A percentile compares a stretch with the other conserved stretches of the same genome.
Conservation (phyloP, 139 green algal genomes). For the Yamagishiella unicocca region DNA sequence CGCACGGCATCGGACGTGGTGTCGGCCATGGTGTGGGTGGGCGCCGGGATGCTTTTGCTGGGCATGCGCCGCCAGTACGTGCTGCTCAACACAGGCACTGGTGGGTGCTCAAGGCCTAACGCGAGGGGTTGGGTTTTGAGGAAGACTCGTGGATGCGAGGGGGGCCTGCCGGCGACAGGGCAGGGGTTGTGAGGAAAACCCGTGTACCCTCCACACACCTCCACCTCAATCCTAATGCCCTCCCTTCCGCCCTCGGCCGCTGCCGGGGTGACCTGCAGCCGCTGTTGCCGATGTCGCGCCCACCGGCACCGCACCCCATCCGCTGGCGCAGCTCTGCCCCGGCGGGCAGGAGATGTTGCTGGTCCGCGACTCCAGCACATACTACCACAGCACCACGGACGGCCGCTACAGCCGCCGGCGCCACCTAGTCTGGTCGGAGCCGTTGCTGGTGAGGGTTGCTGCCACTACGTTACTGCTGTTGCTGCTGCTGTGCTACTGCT, state of each 20-base stretch:
- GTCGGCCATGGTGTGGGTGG: slow-evolving; percentile 14
- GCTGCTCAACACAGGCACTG: slow-evolving; percentile 18
- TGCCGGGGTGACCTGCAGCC: background rate
- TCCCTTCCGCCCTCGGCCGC: background rate
- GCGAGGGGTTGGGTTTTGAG: no score
- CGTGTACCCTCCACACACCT: no score
- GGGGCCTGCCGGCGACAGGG: no score
- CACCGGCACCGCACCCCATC: slow-evolving; percentile 18
- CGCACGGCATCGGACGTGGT: background rate
- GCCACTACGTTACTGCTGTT: no score
- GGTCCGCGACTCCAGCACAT: slow-evolving; percentile 16
- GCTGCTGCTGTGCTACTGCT: no score
- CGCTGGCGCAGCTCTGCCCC: slow-evolving; percentile 21
- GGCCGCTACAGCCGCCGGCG: slow-evolving; percentile 3
- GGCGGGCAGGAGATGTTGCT: slow-evolving; percentile 44
- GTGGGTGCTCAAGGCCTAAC: no score
- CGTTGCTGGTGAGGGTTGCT: slow-evolving; percentile 18
- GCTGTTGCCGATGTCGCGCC: background rate
- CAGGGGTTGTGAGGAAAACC: no score
- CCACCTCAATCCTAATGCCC: no score
- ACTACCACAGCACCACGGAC: background rate
- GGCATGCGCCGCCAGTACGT: slow-evolving; percentile 1
- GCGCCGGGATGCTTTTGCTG: slow-evolving; percentile 3
- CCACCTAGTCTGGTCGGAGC: slow-evolving; percentile 43
- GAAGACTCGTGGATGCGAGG: no score